phyloP scores from a whole-genome alignment of 1,284 basidiomycete genomes.

The Vanrija sp. region DNA sequence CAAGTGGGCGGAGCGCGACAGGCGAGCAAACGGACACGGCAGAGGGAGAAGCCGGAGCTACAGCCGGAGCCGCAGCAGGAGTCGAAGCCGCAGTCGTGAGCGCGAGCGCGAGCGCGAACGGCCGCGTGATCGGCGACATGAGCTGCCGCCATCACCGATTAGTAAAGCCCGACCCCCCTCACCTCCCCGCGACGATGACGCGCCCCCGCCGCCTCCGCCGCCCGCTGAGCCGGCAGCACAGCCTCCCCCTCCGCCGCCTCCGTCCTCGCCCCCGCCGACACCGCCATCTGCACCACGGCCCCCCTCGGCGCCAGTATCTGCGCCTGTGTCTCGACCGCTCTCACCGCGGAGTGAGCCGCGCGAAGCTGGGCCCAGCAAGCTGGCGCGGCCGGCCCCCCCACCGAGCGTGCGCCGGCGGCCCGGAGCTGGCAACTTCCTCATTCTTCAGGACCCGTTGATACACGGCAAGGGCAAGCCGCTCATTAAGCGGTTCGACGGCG shows the following conservation, averaged over 20 bases:
- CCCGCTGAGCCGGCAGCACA: constrained; percentile 9
- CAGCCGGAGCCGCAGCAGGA: no score
- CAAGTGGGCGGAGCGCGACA: not conserved
- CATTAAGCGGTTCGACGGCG: constrained; percentile 40
- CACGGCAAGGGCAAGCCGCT: constrained; percentile 18
- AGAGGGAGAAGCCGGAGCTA: no score
- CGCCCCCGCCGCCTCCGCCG: constrained; percentile 4
- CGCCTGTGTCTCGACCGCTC: constrained; percentile 9
- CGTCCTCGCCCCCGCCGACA: not conserved
- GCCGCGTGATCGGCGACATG: constrained; percentile 1
- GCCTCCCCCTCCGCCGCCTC: constrained; percentile 22
- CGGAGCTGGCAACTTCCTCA: constrained; percentile 28
- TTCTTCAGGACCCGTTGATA: constrained; percentile 17
- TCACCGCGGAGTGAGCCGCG: no score
- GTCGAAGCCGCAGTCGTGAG: not conserved
- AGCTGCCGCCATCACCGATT: not conserved
- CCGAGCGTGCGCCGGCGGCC: constrained; percentile 24
- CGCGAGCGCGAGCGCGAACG: not conserved
- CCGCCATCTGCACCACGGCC: constrained; percentile 5
- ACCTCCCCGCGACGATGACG: constrained; percentile 7
- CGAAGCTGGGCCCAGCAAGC: no score
- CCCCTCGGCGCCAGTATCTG: not conserved
- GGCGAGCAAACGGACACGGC: not conserved
- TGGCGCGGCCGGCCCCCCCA: constrained; percentile 17
- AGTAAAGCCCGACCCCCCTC: not conserved